These are phyloP conservation scores for Scedosporium minutisporum DNA, from an alignment of 2,329 filamentous ascomycete species.

Conservation along the genomic window DNA sequence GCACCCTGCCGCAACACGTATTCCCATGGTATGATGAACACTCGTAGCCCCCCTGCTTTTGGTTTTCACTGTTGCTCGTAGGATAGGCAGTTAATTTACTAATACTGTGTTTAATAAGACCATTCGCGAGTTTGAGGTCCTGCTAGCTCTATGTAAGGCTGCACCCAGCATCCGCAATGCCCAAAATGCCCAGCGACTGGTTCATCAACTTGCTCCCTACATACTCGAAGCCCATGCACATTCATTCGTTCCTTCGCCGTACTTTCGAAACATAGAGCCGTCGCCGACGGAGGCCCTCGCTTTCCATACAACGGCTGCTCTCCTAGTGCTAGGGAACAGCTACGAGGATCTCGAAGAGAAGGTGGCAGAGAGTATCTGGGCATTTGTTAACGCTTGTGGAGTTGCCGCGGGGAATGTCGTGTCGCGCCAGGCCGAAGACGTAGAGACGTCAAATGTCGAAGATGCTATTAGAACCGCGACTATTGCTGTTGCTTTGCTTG, in stretches of 20 bases:
- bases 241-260: conserved; percentile 67
- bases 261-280: conserved; percentile 72
- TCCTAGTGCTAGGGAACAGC: conserved; percentile 70
- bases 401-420: conserved; percentile 47
- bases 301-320: conserved; percentile 66
- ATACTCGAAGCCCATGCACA: conserved; percentile 77
- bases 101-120: conserved; percentile 43
- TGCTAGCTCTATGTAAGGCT: conserved; percentile 85
- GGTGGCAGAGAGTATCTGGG: conserved; percentile 56
- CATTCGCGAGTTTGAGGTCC: conserved; percentile 81
- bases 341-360: conserved; percentile 59
- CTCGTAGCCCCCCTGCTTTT: neutral
- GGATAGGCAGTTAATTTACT: neutral
- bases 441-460: conserved; percentile 50
- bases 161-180: conserved; percentile 62
- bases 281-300: conserved; percentile 82
- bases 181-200: conserved; percentile 68
- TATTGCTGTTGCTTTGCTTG: conserved; percentile 75
- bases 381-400: conserved; percentile 64
- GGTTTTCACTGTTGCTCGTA: neutral
- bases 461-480: conserved; percentile 63
- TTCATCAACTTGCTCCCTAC: conserved; percentile 73
- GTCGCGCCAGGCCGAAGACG: conserved; percentile 42
- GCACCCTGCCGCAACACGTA: conserved; percentile 29
- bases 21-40: conserved; percentile 47